Conservation (phyloP, 1,139 yeast genomes). For the Kurtzmaniella natalensis region DNA sequence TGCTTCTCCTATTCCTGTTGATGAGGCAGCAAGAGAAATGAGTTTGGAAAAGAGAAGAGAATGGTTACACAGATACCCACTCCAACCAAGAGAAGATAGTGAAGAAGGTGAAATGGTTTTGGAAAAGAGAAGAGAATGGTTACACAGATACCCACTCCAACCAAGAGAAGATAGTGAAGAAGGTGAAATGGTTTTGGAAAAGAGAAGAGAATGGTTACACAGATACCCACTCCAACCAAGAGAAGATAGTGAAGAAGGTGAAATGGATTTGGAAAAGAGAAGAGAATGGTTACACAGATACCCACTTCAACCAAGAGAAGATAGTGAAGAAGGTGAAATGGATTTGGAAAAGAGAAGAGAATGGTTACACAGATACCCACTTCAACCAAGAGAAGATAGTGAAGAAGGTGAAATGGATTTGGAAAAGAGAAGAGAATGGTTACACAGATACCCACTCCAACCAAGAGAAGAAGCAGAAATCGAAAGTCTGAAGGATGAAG, state of each 20-base stretch:
- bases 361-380: constrained; percentile 1
- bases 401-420: background rate
- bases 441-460: background rate
- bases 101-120: too few species aligned
- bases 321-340: background rate
- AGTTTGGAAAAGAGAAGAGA: background rate
- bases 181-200: background rate
- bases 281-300: background rate
- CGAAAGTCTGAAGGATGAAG: too few species aligned
- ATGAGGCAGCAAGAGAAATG: background rate
- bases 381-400: constrained; percentile 6
- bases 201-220: background rate
- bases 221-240: background rate
- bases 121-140: too few species aligned
- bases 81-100: too few species aligned
- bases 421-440: background rate
- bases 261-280: background rate
- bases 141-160: too few species aligned
- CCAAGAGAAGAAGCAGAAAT: too few species aligned
- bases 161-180: constrained; percentile 5
- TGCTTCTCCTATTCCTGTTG: constrained; percentile 4
- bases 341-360: constrained; percentile 1
- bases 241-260: background rate
- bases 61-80: too few species aligned
- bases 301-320: constrained; percentile 2